Base-by-base conservation (phyloP, 1,284 basidiomycete species). In the Sphagnurus paluster region DNA sequence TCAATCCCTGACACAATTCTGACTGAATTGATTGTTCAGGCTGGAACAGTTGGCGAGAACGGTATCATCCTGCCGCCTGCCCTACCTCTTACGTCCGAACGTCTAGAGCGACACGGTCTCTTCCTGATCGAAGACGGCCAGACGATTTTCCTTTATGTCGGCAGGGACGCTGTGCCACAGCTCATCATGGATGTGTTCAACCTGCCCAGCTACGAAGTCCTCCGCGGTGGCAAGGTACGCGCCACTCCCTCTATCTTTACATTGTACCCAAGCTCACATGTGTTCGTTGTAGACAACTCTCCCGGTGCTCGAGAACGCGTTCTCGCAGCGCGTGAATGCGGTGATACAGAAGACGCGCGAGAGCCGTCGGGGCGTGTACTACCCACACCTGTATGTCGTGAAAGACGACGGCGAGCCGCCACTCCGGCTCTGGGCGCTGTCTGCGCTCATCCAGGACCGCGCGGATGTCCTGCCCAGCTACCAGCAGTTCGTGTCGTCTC, bases 371-470 rank as follows among this genome's bases (percentile, higher is more conserved):
- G 95, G 96, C 7, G 85, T 89, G 3, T 99, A 98, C 68, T 86
- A 88, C 62, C 92, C 93, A 11, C 92, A 97, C 63, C 72, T 99
- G n/a, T 99, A 98, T 64, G 75, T 99, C 34, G 95, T 98, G 60
- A 99, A 99, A 72, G 94, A 97, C 65, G 97, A 99, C 60, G 96
- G 94, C 46, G 97, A 99, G 68, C 91, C 93, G 2, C 86, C 93
- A 39, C 73, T 99, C 62, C 77, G 95, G 49, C 79, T 93, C 55
- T 98, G 95, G 95, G 97, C 96, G 0, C 77, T 99, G 55, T 94
- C 91, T 62, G 80, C 86, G 64, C 80, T 99, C 58, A 88, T 99
- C 59, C 95, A 99, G 71, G 97, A 99, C 69, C 85, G 97, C 49
- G 88, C 93, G 61, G 97, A 99, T 67, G 85, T 91, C 54, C 77